phyloP scores from a whole-genome alignment of 495 filamentous ascomycete species.

The Podospora pseudocomata region DNA sequence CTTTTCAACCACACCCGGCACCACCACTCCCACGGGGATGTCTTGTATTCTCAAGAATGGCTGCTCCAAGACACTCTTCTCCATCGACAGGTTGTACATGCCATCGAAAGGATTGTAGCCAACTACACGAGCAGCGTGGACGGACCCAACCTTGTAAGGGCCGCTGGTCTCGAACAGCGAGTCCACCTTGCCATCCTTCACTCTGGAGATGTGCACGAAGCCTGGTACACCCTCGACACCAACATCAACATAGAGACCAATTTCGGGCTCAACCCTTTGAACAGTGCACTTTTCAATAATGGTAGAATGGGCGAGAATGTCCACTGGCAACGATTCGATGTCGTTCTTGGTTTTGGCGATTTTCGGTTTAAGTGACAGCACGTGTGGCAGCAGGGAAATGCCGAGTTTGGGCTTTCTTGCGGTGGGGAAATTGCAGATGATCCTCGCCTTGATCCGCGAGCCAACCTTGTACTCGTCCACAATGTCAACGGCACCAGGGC shows the following conservation, averaged over 20 bases:
- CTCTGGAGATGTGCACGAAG: constrained; percentile 88
- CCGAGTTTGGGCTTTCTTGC: constrained; percentile 78
- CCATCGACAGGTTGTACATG: constrained; percentile 78
- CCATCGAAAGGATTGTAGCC: constrained; percentile 86
- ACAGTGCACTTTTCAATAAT: constrained; percentile 74
- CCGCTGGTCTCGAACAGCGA: constrained; percentile 69
- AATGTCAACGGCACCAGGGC: constrained; percentile 58
- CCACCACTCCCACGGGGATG: constrained; percentile 71
- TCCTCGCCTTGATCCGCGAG: constrained; percentile 77
- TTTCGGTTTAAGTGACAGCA: constrained; percentile 61
- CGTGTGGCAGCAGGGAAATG: constrained; percentile 79
- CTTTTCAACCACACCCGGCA: constrained; percentile 82
- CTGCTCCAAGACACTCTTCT: constrained; percentile 77
- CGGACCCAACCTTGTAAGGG: constrained; percentile 68
- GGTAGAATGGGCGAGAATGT: constrained; percentile 65
- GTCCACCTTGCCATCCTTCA: constrained; percentile 84
- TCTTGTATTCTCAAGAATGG: constrained; percentile 88
- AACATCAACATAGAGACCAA: constrained; percentile 79
- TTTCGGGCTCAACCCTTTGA: constrained; percentile 66
- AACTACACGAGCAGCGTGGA: constrained; percentile 75
- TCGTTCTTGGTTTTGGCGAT: constrained; percentile 26
- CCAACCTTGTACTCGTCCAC: constrained; percentile 72
- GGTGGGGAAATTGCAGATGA: constrained; percentile 78
- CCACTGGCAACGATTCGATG: constrained; percentile 40
- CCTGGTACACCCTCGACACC: constrained; percentile 69